Evolutionary conservation across 345 rosid genomes (phyloP), one percentile per base, ranked within the genome.

Genomic region (Dimocarpus longan): DNA sequence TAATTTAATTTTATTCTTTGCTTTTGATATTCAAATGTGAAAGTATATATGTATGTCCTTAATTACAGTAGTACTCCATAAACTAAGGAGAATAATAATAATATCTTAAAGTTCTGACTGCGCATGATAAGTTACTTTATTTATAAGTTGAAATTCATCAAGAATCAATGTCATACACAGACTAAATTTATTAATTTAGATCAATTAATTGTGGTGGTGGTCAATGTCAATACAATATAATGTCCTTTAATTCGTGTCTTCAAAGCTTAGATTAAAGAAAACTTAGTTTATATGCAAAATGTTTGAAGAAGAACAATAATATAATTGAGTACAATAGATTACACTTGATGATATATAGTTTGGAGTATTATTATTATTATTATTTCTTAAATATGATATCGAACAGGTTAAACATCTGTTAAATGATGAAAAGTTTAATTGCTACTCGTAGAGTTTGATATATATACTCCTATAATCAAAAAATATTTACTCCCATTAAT

Each of bases 201-300:
- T 37, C 28, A 57, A 54, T 15, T 54, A 54, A 26, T 39, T 50
- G 66, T 73, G 52, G 64, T 60, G 76, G 76, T 57, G 50, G 32
- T 32, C 37, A 32, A 32, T 2, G 37, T 32, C 37, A 2, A 32
- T 32, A 32, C 2, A 32, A 32, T 32, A 32, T 32, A 32, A 32
- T 1, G 37, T 32, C 37, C 37, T 32, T 15, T 15, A 52, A 15
- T 52, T 15, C 10, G 56, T 11, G 56, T 50, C 18, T 50, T 50
- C 16, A 50, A 50, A 50, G 18, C 15, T 4, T 13, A 3, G 5
- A 13, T 50, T 50, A 50, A 50, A 50, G 16, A 50, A 50, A 50
- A 13, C 9, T 42, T 42, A 0, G 44, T 42, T 42, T 42, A 42
- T 42, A 42, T 8, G 8, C 9, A 42, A 42, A 42, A 42, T 5